Evolutionary conservation across 768 basidiomycete species (phyloP), one percentile per base, ranked within the genome.

Genomic region (Agaricus sinodeliciosus): DNA sequence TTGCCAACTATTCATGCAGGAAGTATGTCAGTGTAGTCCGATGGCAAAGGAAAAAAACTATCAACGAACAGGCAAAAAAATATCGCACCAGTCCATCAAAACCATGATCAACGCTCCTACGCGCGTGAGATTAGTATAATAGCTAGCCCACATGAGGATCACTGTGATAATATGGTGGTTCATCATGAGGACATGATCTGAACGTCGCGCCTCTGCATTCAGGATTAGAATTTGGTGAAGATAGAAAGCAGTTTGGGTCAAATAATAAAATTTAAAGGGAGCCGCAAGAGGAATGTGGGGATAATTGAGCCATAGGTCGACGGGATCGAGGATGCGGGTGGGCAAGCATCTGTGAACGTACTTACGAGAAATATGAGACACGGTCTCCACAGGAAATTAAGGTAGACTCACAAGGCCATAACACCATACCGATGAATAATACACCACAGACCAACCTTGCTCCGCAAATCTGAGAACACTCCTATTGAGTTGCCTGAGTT

Each of bases 181-280:
- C 80, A 97, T 88, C 95, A 97, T 97, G 69, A 97, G 95, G 60
- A 75, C 73, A 67, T 97, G 92, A 67, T 99, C 96, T 65, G 91
- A 93, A 52, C 96, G 77, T 50, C 84, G 80, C 36, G 85, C 92
- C 67, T 99, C 96, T 25, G 94, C 85, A 67, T 97, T 91, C 66
- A 99, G 78, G 54, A 95, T 85, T 56, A 97, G 74, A 9, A 96
- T 76, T 68, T 94, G 93, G 65, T 98, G 94, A 48, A 87, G 68
- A 71, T 96, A 99, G 69, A 94, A 94, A 36, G 90, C 88, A 26
- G 79, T 80, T 67, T 94, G 90, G 18, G 76, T 77, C 25, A 94
- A 80, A 64, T 95, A 96, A 67, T 94, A 95, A 62, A 92, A 78
- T 69, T 97, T 97, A 69, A 93, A 66, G 8, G 89, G 77, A 4